Percentiles rank a stretch among this genome's conserved stretches.
Evolutionary conservation across 441 rosid species (phyloP).

Genomic region (Breynia disticha): DNA sequence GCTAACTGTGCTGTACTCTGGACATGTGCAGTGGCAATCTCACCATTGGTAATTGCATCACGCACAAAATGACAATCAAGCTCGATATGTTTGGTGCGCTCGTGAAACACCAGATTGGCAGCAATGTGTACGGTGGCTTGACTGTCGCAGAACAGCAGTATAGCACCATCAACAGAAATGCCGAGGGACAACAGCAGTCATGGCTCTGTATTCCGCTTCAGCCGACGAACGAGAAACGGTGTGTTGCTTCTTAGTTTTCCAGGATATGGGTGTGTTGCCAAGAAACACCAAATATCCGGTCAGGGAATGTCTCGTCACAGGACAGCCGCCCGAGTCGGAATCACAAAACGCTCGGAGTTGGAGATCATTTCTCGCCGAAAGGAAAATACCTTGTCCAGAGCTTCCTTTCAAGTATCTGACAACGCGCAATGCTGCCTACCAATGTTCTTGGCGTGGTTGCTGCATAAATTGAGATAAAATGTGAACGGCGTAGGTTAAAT

Average conservation of each 20-base stretch:
- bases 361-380: background rate
- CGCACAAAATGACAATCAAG: too few species aligned
- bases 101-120: too few species aligned
- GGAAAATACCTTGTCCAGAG: background rate
- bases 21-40: too few species aligned
- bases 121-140: too few species aligned
- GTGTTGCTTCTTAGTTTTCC: background rate
- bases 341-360: background rate
- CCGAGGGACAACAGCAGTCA: background rate
- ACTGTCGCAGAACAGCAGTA: too few species aligned
- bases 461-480: constrained; percentile 11
- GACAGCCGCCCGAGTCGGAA: background rate
- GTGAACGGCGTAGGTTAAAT: constrained; percentile 3
- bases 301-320: background rate
- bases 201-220: background rate
- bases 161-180: too few species aligned
- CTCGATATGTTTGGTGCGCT: too few species aligned
- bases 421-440: background rate
- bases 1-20: too few species aligned
- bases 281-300: background rate
- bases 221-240: background rate
- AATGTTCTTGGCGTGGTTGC: background rate
- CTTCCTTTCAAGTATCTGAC: background rate
- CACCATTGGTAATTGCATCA: too few species aligned
- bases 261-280: background rate